phyloP scores from a whole-genome alignment of 2,329 filamentous ascomycete genomes.

The Thermoascus crustaceus region DNA sequence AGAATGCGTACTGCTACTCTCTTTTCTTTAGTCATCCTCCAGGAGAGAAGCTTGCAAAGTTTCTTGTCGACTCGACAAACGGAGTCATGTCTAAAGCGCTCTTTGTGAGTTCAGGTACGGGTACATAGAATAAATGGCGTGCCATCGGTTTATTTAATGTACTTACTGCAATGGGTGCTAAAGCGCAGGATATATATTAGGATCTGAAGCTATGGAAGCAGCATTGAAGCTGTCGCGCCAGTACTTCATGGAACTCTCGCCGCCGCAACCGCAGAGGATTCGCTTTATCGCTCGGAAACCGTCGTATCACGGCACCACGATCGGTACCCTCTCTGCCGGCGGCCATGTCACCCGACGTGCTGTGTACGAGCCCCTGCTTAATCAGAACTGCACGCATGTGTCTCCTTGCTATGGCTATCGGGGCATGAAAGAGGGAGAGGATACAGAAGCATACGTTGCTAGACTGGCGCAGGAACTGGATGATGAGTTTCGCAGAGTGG shows the following conservation, averaged over 20 bases:
- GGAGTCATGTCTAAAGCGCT: conserved; percentile 47
- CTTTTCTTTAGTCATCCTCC: conserved; percentile 47
- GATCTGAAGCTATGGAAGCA: conserved; percentile 59
- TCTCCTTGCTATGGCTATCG: conserved; percentile 59
- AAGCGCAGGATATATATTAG: conserved; percentile 26
- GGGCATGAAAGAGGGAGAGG: conserved; percentile 42
- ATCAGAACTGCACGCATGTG: conserved; percentile 48
- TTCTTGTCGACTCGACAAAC: conserved; percentile 42
- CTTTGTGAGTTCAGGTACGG: conserved; percentile 48
- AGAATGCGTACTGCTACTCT: conserved; percentile 50
- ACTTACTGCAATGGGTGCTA: not conserved
- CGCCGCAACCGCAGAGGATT: conserved; percentile 43
- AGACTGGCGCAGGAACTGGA: conserved; percentile 57
- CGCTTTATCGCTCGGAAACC: conserved; percentile 56
- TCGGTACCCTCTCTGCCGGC: conserved; percentile 59
- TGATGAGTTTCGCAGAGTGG: conserved; percentile 53
- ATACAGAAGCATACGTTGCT: conserved; percentile 47
- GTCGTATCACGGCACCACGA: conserved; percentile 61
- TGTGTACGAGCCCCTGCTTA: conserved; percentile 52
- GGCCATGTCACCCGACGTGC: conserved; percentile 52
- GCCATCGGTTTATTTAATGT: too few relatives aligned
- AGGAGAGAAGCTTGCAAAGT: conserved; percentile 43
- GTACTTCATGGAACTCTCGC: conserved; percentile 50
- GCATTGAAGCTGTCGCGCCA: conserved; percentile 58
- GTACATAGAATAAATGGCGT: too few relatives aligned